Evolutionary conservation across 805 yeast genomes (phyloP), one percentile per base, ranked within the genome.

Genomic region (Candida morakotiae): DNA sequence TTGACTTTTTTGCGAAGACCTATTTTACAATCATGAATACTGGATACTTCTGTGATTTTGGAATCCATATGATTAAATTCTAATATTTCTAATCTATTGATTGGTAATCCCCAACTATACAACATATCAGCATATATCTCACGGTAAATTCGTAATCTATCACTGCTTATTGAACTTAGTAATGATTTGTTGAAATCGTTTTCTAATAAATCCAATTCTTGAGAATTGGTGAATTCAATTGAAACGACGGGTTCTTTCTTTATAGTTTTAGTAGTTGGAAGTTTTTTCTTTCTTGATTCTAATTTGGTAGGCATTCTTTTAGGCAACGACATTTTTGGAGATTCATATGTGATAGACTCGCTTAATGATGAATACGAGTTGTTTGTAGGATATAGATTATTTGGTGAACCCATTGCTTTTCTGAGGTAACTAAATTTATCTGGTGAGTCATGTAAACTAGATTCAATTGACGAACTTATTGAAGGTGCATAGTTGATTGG

Each of bases 21-120:
- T 39, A 53, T 62, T 33, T 47, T 41, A 29, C 71, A 67, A 26
- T 55, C 53, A 42, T 69, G 73, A 5, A 53, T 28, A 30, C 34
- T 41, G n/a, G n/a, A n/a, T 19, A 62, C 52, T 31, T 31, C 24
- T 38, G 23, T 43, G 37, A 14, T 29, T 8, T 37, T 20, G 3
- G 37, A 28, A 11, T 51, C 42, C 3, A 73, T 58, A 41, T 71
- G 73, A 49, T 82, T 83, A 63, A 77, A 75, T 58, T 89, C 87
- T 39, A 87, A 56, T 9, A 89, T 74, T 50, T 89, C 89, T 20
- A 86, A 78, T 29, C 96, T 61, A 45, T 81, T 77, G n/a, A 84
- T 72, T 0, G 88, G 84, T 14, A 88, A 66, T 0, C 93, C 94
- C 97, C 97, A 91, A 23, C 73, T 58, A 50, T 75, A 85, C 10